Conservation (phyloP, 2,329 filamentous ascomycete genomes). For the Fusarium armeniacum region DNA sequence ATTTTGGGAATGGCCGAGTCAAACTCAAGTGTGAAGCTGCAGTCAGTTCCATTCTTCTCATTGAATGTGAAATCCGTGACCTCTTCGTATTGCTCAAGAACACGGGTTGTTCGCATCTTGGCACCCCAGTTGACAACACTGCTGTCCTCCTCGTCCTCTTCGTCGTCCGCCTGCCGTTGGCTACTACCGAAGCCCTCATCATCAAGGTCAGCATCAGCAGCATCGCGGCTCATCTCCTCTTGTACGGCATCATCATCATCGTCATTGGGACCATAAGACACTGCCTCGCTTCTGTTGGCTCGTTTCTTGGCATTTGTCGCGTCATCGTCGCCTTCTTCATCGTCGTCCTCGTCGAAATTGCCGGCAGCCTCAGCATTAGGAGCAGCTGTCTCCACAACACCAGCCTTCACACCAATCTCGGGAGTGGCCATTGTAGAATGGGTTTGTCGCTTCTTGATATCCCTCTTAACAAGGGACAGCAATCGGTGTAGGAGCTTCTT, state of each 20-base stretch:
- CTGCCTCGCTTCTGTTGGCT: conserved; percentile 82
- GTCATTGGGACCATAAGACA: conserved; percentile 93
- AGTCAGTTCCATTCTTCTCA: conserved; percentile 78
- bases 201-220: conserved; percentile 68
- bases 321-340: conserved; percentile 81
- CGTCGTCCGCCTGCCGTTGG: conserved; percentile 58
- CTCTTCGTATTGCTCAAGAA: conserved; percentile 74
- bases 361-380: conserved; percentile 53
- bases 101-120: conserved; percentile 71
- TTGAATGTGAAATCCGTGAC: conserved; percentile 86
- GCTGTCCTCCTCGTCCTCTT: conserved; percentile 55
- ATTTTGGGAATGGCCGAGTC: conserved; percentile 86
- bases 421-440: conserved; percentile 79
- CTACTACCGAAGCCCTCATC: conserved; percentile 68
- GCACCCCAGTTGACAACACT: conserved; percentile 57
- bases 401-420: conserved; percentile 72
- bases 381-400: conserved; percentile 66
- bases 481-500: conserved; percentile 81
- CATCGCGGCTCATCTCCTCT: conserved; percentile 71
- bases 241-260: conserved; percentile 88
- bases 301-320: conserved; percentile 80
- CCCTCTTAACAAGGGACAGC: conserved; percentile 77
- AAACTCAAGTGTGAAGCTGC: conserved; percentile 87
- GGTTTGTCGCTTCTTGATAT: conserved; percentile 84
- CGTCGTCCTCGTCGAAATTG: conserved; percentile 61